A percentile compares a stretch with the other conserved stretches of the same genome.
These are phyloP conservation scores for Theobroma cacao DNA, from an alignment of 345 rosid species.

Conservation along the genomic window DNA sequence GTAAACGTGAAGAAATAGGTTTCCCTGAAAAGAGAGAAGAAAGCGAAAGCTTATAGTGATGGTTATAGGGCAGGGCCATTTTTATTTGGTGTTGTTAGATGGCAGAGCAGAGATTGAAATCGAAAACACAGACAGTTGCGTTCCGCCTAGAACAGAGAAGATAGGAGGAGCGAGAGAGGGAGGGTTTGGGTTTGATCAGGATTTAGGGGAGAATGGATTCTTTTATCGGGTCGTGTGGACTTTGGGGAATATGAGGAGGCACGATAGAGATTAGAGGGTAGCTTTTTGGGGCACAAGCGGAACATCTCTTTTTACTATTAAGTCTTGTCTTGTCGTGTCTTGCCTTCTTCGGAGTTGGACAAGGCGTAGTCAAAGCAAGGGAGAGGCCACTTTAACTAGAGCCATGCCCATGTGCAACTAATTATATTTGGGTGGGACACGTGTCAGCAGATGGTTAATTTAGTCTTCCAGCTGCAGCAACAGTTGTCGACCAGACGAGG, in stretches of 20 bases:
- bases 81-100: neutral
- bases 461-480: no score
- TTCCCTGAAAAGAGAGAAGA: constrained; percentile 22
- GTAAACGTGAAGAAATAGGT: constrained; percentile 13
- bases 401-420: no score
- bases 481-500: no score
- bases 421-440: no score
- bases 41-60: constrained; percentile 23
- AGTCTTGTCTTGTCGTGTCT: no score
- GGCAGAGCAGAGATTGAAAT: neutral
- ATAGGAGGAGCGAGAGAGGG: neutral
- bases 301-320: no score
- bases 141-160: no score
- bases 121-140: neutral
- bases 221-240: neutral
- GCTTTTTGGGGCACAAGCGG: neutral
- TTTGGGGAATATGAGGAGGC: constrained; percentile 10
- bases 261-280: neutral
- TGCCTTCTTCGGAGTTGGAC: no score
- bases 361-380: no score
- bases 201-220: neutral
- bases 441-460: no score
- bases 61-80: constrained; percentile 25
- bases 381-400: no score
- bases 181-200: constrained; percentile 10